phyloP scores from a whole-genome alignment of 2,329 filamentous ascomycete genomes.

The Colletotrichum sp. region DNA sequence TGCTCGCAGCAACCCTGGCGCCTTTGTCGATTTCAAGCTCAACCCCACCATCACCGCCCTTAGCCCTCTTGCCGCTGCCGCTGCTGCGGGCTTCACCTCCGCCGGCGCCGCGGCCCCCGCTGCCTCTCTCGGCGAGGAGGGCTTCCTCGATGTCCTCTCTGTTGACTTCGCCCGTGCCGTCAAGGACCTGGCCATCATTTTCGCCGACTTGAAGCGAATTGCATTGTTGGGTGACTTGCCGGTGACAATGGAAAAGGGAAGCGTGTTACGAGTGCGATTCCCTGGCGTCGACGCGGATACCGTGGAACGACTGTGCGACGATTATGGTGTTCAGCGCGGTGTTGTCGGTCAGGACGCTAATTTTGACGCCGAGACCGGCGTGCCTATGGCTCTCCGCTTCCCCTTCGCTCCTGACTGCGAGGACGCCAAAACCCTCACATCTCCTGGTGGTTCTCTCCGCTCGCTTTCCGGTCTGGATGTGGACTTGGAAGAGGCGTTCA shows the following conservation, averaged over 20 bases:
- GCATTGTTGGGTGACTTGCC: conserved; percentile 83
- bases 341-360: conserved; percentile 77
- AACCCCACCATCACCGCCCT: conserved; percentile 91
- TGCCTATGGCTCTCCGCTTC: conserved; percentile 79
- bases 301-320: conserved; percentile 83
- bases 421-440: conserved; percentile 39
- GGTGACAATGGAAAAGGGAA: conserved; percentile 69
- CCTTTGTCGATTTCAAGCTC: conserved; percentile 86
- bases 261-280: conserved; percentile 81
- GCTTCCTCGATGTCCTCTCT: conserved; percentile 83
- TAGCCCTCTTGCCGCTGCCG: conserved; percentile 67
- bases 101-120: conserved; percentile 39
- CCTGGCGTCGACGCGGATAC: conserved; percentile 86
- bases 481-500: conserved; percentile 39
- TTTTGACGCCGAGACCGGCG: conserved; percentile 71
- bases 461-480: conserved; percentile 46
- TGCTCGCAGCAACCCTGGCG: conserved; percentile 67
- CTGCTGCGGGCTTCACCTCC: conserved; percentile 54
- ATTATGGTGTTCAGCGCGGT: conserved; percentile 84
- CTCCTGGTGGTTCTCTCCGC: conserved; percentile 52
- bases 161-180: conserved; percentile 87
- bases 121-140: conserved; percentile 78
- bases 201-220: conserved; percentile 82
- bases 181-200: conserved; percentile 79
- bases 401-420: conserved; percentile 75